Evolutionary conservation across 371 early-diverging fungal species (phyloP), one percentile per base, ranked within the genome.

Genomic region (Mucor lusitanicus): DNA sequence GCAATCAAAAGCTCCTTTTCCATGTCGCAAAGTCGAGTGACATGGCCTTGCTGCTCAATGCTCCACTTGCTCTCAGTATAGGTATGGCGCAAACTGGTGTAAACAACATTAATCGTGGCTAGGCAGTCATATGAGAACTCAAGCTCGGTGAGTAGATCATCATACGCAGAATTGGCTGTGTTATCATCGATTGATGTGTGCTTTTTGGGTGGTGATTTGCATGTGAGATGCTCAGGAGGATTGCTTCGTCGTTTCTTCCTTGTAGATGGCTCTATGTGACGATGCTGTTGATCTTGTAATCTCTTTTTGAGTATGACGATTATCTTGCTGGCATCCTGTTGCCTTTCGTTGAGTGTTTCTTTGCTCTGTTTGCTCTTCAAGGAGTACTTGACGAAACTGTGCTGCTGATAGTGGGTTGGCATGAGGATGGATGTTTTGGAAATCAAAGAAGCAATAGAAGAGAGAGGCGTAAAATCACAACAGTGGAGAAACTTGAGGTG

Each of bases 1-100:
- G 79, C 79, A 42, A 73, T 71, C 21, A 82, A 56, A 5, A 82
- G 65, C 44, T 82, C 82, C 28, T 78, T 76, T 73, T 82, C 82
- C 74, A 70, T 78, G 33, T 71, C 76, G 27, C 67, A 58, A 23
- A 82, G 66, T 9, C 78, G 65, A 9, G 77, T 73, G 46, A 44
- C 66, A 35, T 57, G 60, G 17, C 56, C 62, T 25, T 59, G 25
- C 25, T 66, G 56, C 11, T 75, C 75, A 13, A 81, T 74, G 33
- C 74, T 68, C 21, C 64, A 44, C 19, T 72, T 72, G 53, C 76
- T 62, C 27, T 66, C 64, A 15, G 65, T 62, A 33, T 82, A 82
- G 0, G 82, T 74, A 40, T 69, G 59, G 2, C 67, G 71, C 11
- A 82, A 56, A 46, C 79, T 79, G 37, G 77, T 73, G 61, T 74